These are phyloP conservation scores for Ceratobasidium papillatum DNA, from an alignment of 1,284 basidiomycete species.

Conservation along the genomic window DNA sequence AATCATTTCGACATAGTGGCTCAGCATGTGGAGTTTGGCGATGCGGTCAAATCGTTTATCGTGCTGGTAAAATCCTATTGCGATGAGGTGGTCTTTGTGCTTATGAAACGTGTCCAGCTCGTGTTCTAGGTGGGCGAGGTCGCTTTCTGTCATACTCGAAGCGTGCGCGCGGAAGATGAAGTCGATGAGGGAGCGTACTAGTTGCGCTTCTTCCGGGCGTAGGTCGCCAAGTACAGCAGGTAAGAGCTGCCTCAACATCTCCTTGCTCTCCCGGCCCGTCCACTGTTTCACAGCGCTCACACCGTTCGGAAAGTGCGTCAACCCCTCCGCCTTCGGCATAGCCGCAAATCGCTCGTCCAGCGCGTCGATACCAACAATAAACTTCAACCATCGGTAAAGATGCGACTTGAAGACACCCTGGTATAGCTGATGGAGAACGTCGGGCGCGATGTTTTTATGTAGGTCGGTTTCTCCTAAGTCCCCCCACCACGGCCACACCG, in stretches of 20 bases:
- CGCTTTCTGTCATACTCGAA: conserved; percentile 8
- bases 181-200: conserved; percentile 15
- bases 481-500: conserved; percentile 23
- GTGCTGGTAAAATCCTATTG: conserved; percentile 46
- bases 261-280: conserved; percentile 22
- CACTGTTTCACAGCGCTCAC: conserved; percentile 11
- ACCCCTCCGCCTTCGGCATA: neutral
- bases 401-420: conserved; percentile 42
- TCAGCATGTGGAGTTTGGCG: conserved; percentile 36
- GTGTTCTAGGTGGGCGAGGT: conserved; percentile 46
- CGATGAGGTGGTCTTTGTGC: conserved; percentile 49
- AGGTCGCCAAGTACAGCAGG: neutral
- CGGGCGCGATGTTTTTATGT: conserved; percentile 25
- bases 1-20: conserved; percentile 1
- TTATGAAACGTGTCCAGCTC: conserved; percentile 49
- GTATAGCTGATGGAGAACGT: conserved; percentile 43
- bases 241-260: conserved; percentile 13
- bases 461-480: conserved; percentile 28
- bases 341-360: neutral
- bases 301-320: conserved; percentile 17
- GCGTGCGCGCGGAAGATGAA: conserved; percentile 1
- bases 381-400: conserved; percentile 26
- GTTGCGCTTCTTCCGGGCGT: neutral
- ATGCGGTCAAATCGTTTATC: neutral
- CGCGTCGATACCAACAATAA: neutral